phyloP scores from a whole-genome alignment of 768 basidiomycete genomes.

The Cantharellus anzutake region DNA sequence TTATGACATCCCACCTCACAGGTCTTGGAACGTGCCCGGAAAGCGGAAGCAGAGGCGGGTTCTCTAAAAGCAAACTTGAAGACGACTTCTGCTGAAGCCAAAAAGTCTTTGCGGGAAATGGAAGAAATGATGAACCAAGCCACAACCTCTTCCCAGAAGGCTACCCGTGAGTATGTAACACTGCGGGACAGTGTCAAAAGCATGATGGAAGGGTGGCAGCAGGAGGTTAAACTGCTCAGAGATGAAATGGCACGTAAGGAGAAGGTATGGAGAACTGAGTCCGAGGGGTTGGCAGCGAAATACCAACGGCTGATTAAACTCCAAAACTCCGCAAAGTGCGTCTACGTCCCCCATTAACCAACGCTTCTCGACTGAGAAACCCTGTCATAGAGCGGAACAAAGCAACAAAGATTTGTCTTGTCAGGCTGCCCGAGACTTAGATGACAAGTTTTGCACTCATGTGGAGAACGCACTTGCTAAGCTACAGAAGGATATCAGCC shows the following conservation, averaged over 20 bases:
- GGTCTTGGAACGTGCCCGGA: conserved; percentile 70
- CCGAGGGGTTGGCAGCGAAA: conserved; percentile 48
- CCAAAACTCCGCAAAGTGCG: conserved; percentile 39
- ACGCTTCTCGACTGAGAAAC: conserved; percentile 20
- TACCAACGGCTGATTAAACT: conserved; percentile 30
- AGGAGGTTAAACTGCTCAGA: conserved; percentile 48
- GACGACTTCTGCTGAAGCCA: conserved; percentile 47
- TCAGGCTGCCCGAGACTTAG: conserved; percentile 20
- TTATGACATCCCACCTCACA: conserved; percentile 12
- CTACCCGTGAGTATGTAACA: conserved; percentile 65
- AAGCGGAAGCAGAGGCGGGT: conserved; percentile 62
- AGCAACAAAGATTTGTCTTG: conserved; percentile 13
- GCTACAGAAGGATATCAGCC: conserved; percentile 26
- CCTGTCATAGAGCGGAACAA: conserved; percentile 4
- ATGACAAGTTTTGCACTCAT: conserved; percentile 34
- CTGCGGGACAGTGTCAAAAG: conserved; percentile 58
- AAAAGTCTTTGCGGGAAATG: conserved; percentile 67
- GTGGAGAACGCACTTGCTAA: conserved; percentile 38
- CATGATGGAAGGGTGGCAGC: conserved; percentile 53
- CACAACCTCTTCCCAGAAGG: conserved; percentile 57
- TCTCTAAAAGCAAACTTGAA: conserved; percentile 55
- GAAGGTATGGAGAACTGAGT: conserved; percentile 46
- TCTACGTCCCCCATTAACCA: conserved; percentile 23
- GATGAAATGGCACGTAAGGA: conserved; percentile 63
- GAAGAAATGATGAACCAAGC: conserved; percentile 54